Evolutionary conservation across 805 yeast genomes (phyloP).

Genomic region (Saturnispora quitensis): DNA sequence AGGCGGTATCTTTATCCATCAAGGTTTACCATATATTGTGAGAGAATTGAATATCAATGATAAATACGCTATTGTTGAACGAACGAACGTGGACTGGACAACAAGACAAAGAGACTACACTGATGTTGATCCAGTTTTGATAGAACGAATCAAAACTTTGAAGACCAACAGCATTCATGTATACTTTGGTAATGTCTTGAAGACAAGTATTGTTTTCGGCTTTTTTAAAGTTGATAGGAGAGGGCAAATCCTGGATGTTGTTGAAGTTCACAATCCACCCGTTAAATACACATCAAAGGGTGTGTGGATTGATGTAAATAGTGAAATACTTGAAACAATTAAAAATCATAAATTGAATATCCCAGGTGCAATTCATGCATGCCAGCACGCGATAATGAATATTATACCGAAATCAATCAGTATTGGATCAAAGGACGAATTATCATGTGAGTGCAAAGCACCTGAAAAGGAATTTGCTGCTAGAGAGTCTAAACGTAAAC

Average conservation of each 20-base stretch:
- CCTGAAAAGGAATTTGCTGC: constrained; percentile 92
- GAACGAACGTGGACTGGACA: constrained; percentile 91
- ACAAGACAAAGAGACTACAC: constrained; percentile 89
- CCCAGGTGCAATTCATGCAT: constrained; percentile 95
- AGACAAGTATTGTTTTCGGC: constrained; percentile 80
- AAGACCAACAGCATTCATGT: constrained; percentile 46
- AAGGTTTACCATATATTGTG: constrained; percentile 83
- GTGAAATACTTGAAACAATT: constrained; percentile 49
- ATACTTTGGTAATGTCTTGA: constrained; percentile 65
- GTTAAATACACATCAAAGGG: constrained; percentile 63
- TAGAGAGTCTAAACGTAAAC: constrained; percentile 54
- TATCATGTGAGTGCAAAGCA: constrained; percentile 91
- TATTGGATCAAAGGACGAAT: constrained; percentile 60
- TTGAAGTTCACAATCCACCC: constrained; percentile 88
- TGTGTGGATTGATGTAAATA: constrained; percentile 84
- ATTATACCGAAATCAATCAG: constrained; percentile 65
- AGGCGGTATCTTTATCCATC: constrained; percentile 92
- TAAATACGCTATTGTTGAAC: constrained; percentile 72
- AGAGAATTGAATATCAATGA: constrained; percentile 74
- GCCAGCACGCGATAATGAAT: constrained; percentile 83
- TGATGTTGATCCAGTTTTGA: constrained; percentile 79
- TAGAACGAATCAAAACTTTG: constrained; percentile 53
- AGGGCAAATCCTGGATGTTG: constrained; percentile 80
- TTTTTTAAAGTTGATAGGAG: constrained; percentile 77
- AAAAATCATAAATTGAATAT: constrained; percentile 49